Evolutionary conservation across 768 basidiomycete genomes (phyloP), one percentile per base, ranked within the genome.

Genomic region (Mycena haematopus): DNA sequence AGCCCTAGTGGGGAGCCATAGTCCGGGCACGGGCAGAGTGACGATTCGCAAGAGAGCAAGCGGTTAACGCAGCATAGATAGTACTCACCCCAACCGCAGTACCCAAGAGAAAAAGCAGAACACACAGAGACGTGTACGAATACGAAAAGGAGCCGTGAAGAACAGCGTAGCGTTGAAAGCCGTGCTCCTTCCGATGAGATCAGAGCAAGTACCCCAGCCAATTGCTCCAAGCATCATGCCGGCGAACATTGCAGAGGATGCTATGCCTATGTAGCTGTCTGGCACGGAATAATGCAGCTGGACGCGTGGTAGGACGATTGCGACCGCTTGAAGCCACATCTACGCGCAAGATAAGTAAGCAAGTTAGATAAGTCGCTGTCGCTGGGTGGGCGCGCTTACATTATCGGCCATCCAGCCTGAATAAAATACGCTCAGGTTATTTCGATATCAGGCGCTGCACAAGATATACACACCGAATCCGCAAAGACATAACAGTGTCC

Each of bases 161-260:
- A 92, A 90, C 1, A 99, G 84, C 0, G 97, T 99, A 2, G 88
- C 84, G 66, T 98, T 97, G 79, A 99, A 99, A 0, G 96, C 95
- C 2, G 90, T 78, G 58, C 87, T 91, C 40, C 96, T 88, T 3
- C 97, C 97, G 71, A 93, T 78, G 7, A 96, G 76, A 74, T 99
- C 96, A 11, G 95, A 96, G 65, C 90, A 95, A 24, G 92, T 89
- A 59, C 96, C 96, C 95, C 96, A 95, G 5, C 90, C 92, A 10
- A 95, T 77, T 1, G 93, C 91, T 1, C 96, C 93, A 53, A 97
- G 72, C 95, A 98, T 97, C 96, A 99, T 99, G n/a, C 96, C 93
- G 11, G 84, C 87, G 71, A 95, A 95, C 85, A 93, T 95, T 4
- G 91, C 88, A 4, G 94, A 92, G 0, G 95, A 96, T 15, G 98